Evolutionary conservation across 164 flowering plant genomes (phyloP), one percentile per base, ranked within the genome.

Genomic region (Aristolochia contorta): DNA sequence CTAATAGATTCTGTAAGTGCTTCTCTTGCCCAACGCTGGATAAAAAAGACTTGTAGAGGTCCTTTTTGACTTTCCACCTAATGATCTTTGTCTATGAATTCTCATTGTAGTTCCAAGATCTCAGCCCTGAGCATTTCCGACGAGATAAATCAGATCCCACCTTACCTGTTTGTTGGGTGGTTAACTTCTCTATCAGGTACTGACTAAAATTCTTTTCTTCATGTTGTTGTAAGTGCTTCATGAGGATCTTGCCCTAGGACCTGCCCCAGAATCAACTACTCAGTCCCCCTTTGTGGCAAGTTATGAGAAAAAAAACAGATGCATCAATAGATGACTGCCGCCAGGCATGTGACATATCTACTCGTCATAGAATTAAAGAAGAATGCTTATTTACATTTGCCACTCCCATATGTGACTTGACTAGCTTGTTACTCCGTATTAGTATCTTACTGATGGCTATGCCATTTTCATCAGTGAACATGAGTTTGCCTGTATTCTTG

Each of bases 161-260:
- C 48, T 72, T 84, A 62, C 91, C 91, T 41, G 54, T 87, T n/a
- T 87, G 95, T 70, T 87, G 95, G 95, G 72, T 64, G 59, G 68
- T 86, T 45, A 61, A 80, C 59, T 65, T 52, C 25, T 83, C 85
- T 20, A 67, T 87, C 72, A 80, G 89, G 95, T 83, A 72, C 4
- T 16, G 4, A 21, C 30, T 27, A 2, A 27, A n/a, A 37, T 37
- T 37, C 43, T 3, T 8, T 37, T 3, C 43, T 37, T 37, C 12
- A 10, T 37, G 43, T 37, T 37, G 12, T 10, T 37, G 43, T 37
- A 37, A 37, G 5, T 32, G 33, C 5, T 10, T 37, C 43, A 49
- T 49, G 19, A 49, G 22, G 24, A 21, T 52, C 56, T 18, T 13
- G 9, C 25, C 56, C 22, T 49, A n/a, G n/a, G n/a, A n/a, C n/a